Percentiles rank a stretch among this genome's conserved stretches.
These are phyloP conservation scores for Lathyrus tuberosus DNA, from an alignment of 306 rosid species.

Conservation along the genomic window DNA sequence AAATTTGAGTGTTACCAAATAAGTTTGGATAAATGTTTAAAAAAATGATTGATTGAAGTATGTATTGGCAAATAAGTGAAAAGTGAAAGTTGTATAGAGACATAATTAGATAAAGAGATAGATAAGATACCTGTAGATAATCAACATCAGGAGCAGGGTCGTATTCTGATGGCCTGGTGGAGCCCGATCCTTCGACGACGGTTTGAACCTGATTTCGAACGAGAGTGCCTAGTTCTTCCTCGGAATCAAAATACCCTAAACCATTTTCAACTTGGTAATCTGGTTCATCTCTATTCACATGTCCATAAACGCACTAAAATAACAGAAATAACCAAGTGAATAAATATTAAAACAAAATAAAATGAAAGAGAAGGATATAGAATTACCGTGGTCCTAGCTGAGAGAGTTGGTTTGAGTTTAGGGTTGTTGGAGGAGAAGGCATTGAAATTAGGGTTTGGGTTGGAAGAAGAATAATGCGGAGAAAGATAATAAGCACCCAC, in stretches of 20 bases:
- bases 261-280: conserved; percentile 46
- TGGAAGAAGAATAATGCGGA: not conserved
- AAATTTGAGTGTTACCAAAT: not conserved
- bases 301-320: conserved; percentile 76
- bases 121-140: conserved; percentile 76
- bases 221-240: conserved; percentile 66
- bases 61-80: too few species aligned
- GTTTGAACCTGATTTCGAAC: conserved; percentile 92
- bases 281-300: conserved; percentile 51
- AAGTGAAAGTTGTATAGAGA: too few species aligned
- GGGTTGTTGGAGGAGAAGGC: not conserved
- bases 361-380: not conserved
- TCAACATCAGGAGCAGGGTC: conserved; percentile 86
- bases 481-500: not conserved
- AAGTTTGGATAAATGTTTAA: not conserved
- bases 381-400: not conserved
- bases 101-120: too few species aligned
- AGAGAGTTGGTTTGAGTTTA: not conserved
- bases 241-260: conserved; percentile 61
- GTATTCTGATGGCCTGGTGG: conserved; percentile 62
- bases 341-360: too few species aligned
- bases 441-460: not conserved
- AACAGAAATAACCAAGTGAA: not conserved
- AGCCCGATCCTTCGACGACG: conserved; percentile 75
- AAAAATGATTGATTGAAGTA: too few species aligned